Base-by-base conservation (phyloP, 1,139 yeast species). In the Lodderomyces orthopsilosis region DNA sequence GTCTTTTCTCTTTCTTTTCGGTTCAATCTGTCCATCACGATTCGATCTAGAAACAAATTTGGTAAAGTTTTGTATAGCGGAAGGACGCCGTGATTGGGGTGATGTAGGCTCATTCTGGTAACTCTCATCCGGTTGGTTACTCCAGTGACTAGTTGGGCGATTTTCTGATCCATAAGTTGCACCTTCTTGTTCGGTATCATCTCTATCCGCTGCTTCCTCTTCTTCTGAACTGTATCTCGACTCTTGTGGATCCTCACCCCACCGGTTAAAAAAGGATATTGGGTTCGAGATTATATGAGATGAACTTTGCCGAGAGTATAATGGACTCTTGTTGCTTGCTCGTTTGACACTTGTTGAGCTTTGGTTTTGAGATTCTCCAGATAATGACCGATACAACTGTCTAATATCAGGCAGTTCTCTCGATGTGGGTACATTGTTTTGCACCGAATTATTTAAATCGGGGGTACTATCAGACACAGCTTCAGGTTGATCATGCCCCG, bases 221-320 rank as follows among this genome's bases (percentile, higher is more conserved):
- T 37, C 40, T 3, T 26, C 34, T 26, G 40, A 37, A 6, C 22
- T 15, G 30, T 37, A 37, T 15, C 40, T 26, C 17, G 40, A 37
- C 34, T 37, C 40, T n/a, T 6, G 28, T n/a, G 40, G 40, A 28
- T 37, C 40, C n/a, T 17, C 24, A 6, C 34, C 34, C 34, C 21
- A 17, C 17, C 14, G 17, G 17, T 21, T 17, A 21, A 14, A 17
- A 21, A 37, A 37, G 12, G 8, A 4, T 23, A 27, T 18, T 4
- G 40, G 40, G n/a, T 37, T 37, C 3, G 35, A 26, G 5, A 37
- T 37, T 6, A 37, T 28, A n/a, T 37, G 22, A 15, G 40, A 22
- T 4, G 40, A 37, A 9, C 9, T 15, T 3, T 17, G 34, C 14
- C 34, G 34, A 8, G 34, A 17, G 34, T 15, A 15, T 13, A 10